Evolutionary conservation across 208 protist genomes (phyloP).

Genomic region (Endotrypanum monterogeii): DNA sequence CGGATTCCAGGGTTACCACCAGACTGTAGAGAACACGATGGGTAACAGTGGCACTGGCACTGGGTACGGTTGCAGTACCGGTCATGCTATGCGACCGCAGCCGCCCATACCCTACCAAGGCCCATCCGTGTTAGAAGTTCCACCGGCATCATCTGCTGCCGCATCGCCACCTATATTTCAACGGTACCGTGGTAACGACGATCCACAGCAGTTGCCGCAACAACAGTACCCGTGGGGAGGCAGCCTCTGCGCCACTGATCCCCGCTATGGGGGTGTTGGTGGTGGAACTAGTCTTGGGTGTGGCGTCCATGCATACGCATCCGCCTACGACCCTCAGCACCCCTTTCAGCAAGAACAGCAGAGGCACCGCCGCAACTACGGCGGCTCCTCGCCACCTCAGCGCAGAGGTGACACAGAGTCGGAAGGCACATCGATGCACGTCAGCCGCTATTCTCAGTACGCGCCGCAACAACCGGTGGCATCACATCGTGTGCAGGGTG

Average conservation of each 20-base stretch:
- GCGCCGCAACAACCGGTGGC: background rate
- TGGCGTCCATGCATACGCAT: background rate
- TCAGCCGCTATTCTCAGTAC: conserved; percentile 1
- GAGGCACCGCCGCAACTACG: background rate
- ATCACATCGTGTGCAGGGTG: background rate
- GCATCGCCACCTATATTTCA: background rate
- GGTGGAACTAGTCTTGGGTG: background rate
- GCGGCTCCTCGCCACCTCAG: background rate
- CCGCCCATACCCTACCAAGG: background rate
- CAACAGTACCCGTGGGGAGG: conserved; percentile 3
- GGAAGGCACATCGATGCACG: background rate
- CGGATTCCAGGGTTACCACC: conserved; percentile 5
- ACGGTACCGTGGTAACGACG: background rate
- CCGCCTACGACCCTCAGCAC: background rate
- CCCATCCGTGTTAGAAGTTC: background rate
- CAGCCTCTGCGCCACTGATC: background rate
- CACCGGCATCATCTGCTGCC: background rate
- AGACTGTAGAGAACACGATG: background rate
- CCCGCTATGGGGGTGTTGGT: conserved; percentile 4
- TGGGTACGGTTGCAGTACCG: conserved; percentile 6
- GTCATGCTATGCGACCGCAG: conserved; percentile 9
- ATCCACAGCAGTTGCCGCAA: conserved; percentile 1
- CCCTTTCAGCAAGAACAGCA: background rate
- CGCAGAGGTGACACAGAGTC: background rate
- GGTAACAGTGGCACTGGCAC: background rate